phyloP scores from a whole-genome alignment of 148 eudicot species.

The Rhododendron williamsianum region DNA sequence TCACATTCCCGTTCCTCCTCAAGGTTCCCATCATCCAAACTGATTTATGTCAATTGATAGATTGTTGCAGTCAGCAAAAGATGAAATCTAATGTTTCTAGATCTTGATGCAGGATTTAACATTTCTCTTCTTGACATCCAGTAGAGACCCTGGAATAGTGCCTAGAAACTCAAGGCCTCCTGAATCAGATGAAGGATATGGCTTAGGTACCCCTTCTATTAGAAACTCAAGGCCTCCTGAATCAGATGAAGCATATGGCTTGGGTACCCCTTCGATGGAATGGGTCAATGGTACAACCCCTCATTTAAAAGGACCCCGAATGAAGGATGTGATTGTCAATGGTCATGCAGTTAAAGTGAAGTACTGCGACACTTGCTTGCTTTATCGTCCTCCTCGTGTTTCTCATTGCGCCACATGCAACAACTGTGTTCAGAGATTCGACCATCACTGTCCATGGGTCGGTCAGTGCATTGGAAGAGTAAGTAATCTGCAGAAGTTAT shows the following conservation, averaged over 20 bases:
- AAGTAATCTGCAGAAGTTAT: conserved; percentile 24
- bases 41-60: not conserved
- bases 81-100: not conserved
- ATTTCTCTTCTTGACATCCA: conserved; percentile 78
- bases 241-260: conserved; percentile 49
- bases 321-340: conserved; percentile 63
- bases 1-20: not conserved
- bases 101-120: conserved; percentile 54
- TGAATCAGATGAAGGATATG: not conserved
- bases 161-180: conserved; percentile 22
- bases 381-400: conserved; percentile 93
- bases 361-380: conserved; percentile 88
- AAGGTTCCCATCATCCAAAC: not conserved
- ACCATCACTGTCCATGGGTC: conserved; percentile 99
- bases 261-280: conserved; percentile 78
- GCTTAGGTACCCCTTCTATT: too few relatives aligned
- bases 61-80: not conserved
- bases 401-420: conserved; percentile 99
- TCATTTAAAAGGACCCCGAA: conserved; percentile 57
- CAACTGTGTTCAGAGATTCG: conserved; percentile 89
- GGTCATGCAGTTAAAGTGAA: conserved; percentile 78
- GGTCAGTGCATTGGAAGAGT: conserved; percentile 97
- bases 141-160: conserved; percentile 91
- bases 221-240: conserved; percentile 71
- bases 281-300: conserved; percentile 81